A percentile compares a stretch with the other conserved stretches of the same genome.
phyloP scores from a whole-genome alignment of 2,329 filamentous ascomycete genomes.

The Ophiocordyceps unilateralis region DNA sequence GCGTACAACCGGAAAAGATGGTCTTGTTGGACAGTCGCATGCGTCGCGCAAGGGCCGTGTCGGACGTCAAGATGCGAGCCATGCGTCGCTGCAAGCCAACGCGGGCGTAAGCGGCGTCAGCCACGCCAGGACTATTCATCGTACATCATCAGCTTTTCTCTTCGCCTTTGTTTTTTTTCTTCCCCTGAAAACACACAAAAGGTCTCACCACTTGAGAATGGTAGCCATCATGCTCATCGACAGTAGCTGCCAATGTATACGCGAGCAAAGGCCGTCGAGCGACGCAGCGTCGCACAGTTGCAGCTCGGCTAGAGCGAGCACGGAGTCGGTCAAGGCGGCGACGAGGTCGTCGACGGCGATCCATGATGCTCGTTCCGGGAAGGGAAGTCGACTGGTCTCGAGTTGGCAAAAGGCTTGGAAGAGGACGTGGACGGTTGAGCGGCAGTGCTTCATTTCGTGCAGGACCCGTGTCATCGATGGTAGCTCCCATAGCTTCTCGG shows the following conservation, averaged over 20 bases:
- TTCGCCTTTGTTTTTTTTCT: too few relatives aligned
- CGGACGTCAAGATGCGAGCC: slow-evolving; percentile 16
- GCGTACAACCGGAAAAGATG: slow-evolving; percentile 7
- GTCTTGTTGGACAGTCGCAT: slow-evolving; percentile 12
- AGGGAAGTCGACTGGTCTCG: slow-evolving; percentile 15
- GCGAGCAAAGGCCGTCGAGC: slow-evolving; percentile 12
- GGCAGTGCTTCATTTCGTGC: slow-evolving; percentile 19
- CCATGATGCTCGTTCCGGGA: slow-evolving; percentile 17
- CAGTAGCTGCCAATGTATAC: slow-evolving; percentile 19
- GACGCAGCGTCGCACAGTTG: slow-evolving; percentile 12
- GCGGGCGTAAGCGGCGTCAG: slow-evolving; percentile 18
- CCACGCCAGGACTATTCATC: slow-evolving; percentile 10
- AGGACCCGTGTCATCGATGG: slow-evolving; percentile 13
- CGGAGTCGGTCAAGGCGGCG: slow-evolving; percentile 17
- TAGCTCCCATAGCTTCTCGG: slow-evolving; percentile 18
- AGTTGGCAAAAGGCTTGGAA: slow-evolving; percentile 17
- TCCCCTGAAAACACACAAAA: slow-evolving; percentile 5
- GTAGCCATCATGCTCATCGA: slow-evolving; percentile 23
- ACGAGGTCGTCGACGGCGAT: slow-evolving; percentile 17
- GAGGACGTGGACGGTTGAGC: slow-evolving; percentile 18
- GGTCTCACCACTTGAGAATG: slow-evolving; percentile 18
- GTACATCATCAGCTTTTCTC: too few relatives aligned
- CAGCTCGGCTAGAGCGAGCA: slow-evolving; percentile 17
- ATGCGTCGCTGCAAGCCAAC: slow-evolving; percentile 17
- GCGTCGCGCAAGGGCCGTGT: slow-evolving; percentile 13